Evolutionary conservation across 306 rosid genomes (phyloP).

Genomic region (Potentilla sterilis): DNA sequence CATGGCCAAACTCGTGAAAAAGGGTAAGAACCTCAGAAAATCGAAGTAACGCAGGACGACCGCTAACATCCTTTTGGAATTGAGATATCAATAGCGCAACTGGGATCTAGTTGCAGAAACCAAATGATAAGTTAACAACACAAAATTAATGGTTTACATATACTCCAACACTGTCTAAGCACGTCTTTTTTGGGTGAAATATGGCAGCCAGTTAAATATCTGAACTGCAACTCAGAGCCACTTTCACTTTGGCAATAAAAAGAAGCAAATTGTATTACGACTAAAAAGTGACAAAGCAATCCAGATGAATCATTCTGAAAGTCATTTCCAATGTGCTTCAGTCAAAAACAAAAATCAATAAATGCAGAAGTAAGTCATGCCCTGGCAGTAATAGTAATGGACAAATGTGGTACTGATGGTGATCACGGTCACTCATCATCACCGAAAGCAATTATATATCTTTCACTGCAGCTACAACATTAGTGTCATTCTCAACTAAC

Average conservation of each 20-base stretch:
- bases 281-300: background rate
- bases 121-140: background rate
- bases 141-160: background rate
- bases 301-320: background rate
- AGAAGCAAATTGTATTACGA: background rate
- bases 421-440: background rate
- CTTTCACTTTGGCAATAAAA: background rate
- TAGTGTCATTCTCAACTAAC: background rate
- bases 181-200: background rate
- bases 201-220: background rate
- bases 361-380: background rate
- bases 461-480: background rate
- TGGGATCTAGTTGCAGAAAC: constrained; percentile 57
- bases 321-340: background rate
- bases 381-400: background rate
- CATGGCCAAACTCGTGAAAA: constrained; percentile 95
- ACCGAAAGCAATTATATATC: background rate
- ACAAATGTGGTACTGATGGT: background rate
- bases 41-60: constrained; percentile 65
- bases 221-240: background rate
- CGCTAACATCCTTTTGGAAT: constrained; percentile 52
- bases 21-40: constrained; percentile 92
- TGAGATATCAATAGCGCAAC: constrained; percentile 75
- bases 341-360: background rate
- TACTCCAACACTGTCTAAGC: background rate